These are phyloP conservation scores for Eucalyptus pauciflora DNA, from an alignment of 345 rosid species.

Conservation along the genomic window DNA sequence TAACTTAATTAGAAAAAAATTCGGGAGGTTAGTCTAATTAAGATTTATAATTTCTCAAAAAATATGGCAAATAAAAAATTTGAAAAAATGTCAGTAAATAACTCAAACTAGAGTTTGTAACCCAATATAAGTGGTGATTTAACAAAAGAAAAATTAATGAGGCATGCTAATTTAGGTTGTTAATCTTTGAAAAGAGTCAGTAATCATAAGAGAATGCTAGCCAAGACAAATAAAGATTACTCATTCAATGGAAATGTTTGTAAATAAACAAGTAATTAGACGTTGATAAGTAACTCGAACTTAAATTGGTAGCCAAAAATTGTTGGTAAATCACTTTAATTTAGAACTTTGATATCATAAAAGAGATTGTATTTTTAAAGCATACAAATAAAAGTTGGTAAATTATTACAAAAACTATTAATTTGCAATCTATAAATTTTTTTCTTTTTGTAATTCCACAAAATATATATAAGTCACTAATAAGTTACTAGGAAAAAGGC, in stretches of 20 bases:
- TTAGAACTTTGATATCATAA: neutral
- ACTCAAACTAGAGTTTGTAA: neutral
- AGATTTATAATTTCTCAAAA: neutral
- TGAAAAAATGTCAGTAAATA: neutral
- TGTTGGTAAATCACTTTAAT: neutral
- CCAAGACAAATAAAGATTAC: neutral
- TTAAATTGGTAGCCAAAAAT: neutral
- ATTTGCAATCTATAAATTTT: neutral
- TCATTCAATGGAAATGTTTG: neutral
- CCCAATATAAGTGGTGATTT: neutral
- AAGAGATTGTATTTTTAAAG: neutral
- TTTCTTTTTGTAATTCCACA: neutral
- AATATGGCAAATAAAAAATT: neutral
- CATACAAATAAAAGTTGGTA: neutral
- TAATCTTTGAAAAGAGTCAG: neutral
- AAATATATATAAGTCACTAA: neutral
- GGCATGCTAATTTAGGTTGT: neutral
- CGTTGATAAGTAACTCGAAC: neutral
- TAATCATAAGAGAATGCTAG: neutral
- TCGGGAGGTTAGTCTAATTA: neutral
- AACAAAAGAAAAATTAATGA: neutral
- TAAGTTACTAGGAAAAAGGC: neutral
- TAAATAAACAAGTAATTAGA: neutral
- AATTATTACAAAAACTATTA: neutral
- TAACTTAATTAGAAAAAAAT: neutral